Base-by-base conservation (phyloP, 2,329 filamentous ascomycete species). In the Neonectria hederae region DNA sequence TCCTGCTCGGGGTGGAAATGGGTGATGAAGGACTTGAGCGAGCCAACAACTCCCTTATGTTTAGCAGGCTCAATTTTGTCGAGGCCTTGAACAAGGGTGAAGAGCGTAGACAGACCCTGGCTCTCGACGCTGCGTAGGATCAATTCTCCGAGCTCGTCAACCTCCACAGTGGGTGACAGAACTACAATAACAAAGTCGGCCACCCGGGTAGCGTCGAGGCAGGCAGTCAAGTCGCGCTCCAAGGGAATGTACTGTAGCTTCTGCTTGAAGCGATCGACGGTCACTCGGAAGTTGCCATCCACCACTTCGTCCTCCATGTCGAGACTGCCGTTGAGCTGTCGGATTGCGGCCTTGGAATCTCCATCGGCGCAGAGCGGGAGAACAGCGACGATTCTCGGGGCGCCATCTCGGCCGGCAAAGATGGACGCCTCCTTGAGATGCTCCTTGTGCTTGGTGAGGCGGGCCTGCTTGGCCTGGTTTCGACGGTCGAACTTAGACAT, bases 401-500 rank as follows among this genome's bases (percentile, higher is more conserved):
- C 95, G 30, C 91, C 94, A 81, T 97, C 91, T 60, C 89, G 89
- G 5, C 95, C 96, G n/a, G 87, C 81, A 75, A 99, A 99, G 22
- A 99, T 84, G 40, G 89, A 92, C 0, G 87, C 89, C 56, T 93
- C 91, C 71, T 92, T 91, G 52, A 91, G 85, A 75, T 96, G 92
- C 73, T 96, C 93, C 76, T 90, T 90, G 76, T 94, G 89, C 80
- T 98, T 97, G 71, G 89, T 85, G 66, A 92, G 83, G 74, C 95
- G 92, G 78, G 91, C 90, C 83, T 99, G 96, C 80, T 95, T 95
- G 72, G 93, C 92, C 83, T 97, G 93, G 80, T 99, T 98, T 73
- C 93, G 90, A 65, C 96, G 91, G 80, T 97, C 94, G 78, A 99
- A 87, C 81, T 98, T 99, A 63, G 94, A 97, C 92, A 97, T 95